Evolutionary conservation across 1,284 basidiomycete species (phyloP).

Genomic region (Leccinum subfulvum): DNA sequence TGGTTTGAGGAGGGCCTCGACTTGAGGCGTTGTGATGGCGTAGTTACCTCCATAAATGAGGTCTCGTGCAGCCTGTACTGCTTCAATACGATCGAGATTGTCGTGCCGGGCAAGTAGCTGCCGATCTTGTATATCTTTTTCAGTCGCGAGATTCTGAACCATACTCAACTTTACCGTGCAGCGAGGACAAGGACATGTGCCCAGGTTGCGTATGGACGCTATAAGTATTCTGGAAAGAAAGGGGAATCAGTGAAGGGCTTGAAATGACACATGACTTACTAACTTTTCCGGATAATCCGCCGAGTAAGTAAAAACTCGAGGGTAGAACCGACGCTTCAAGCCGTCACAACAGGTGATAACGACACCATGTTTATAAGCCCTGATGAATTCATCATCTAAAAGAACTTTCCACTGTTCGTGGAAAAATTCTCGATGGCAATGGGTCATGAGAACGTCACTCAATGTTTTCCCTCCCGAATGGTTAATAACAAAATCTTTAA

Average conservation of each 20-base stretch:
- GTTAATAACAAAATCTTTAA: background rate
- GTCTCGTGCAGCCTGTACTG: background rate
- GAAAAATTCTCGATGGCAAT: background rate
- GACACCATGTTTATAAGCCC: background rate
- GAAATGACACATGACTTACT: background rate
- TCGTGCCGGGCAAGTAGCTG: background rate
- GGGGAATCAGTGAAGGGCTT: background rate
- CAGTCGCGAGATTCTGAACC: background rate
- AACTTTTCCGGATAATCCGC: background rate
- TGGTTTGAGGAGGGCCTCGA: no score
- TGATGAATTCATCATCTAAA: rapidly evolving
- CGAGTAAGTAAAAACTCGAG: background rate
- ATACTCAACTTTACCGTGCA: background rate
- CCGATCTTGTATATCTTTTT: background rate
- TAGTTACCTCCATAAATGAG: background rate
- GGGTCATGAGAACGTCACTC: background rate
- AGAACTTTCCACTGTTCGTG: background rate
- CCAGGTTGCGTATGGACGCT: background rate
- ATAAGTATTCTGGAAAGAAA: background rate
- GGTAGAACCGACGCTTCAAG: rapidly evolving
- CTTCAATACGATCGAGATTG: background rate
- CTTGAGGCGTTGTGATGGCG: background rate
- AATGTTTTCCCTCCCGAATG: background rate
- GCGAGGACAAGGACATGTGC: background rate
- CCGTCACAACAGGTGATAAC: background rate